Conservation (phyloP, 2,329 filamentous ascomycete species). For the Monosporascus sp. region DNA sequence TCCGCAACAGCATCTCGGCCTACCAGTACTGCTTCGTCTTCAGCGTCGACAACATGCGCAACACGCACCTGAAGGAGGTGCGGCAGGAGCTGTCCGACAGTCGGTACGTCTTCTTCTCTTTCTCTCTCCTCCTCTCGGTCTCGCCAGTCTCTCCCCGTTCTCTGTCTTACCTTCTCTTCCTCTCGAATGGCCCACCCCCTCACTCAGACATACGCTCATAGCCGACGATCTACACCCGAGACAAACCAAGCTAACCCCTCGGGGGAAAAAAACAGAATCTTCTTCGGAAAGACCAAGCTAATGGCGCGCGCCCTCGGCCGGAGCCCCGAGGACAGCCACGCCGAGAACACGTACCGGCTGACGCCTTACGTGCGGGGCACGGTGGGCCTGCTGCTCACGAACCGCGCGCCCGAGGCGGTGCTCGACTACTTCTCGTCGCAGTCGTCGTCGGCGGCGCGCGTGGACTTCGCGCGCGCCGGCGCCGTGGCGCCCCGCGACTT, state of each 20-base stretch:
- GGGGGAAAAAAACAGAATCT: conserved; percentile 54
- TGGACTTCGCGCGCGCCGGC: conserved; percentile 90
- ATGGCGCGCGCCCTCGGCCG: conserved; percentile 92
- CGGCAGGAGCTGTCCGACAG: conserved; percentile 78
- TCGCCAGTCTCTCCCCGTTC: background rate
- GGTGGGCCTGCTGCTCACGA: conserved; percentile 87
- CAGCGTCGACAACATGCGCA: conserved; percentile 94
- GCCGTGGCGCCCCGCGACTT: conserved; percentile 69
- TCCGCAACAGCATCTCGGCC: conserved; percentile 76
- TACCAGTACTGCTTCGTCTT: conserved; percentile 94
- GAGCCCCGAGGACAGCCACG: conserved; percentile 70
- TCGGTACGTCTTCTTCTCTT: conserved; percentile 49
- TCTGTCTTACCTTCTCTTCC: conserved; percentile 2
- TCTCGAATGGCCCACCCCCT: background rate
- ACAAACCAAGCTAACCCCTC: conserved; percentile 9
- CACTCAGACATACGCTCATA: background rate
- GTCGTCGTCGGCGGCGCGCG: conserved; percentile 45
- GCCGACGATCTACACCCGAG: conserved; percentile 1
- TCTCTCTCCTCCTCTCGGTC: background rate
- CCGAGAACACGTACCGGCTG: conserved; percentile 69
- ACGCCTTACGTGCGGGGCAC: conserved; percentile 67
- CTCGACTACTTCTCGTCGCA: conserved; percentile 59
- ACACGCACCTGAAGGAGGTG: conserved; percentile 90
- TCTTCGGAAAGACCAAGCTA: conserved; percentile 99
- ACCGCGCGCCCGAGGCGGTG: conserved; percentile 63